Percentiles rank a stretch among this genome's conserved stretches.
phyloP scores from a whole-genome alignment of 78 protist species.

The Tieghemostelium lacteum region DNA sequence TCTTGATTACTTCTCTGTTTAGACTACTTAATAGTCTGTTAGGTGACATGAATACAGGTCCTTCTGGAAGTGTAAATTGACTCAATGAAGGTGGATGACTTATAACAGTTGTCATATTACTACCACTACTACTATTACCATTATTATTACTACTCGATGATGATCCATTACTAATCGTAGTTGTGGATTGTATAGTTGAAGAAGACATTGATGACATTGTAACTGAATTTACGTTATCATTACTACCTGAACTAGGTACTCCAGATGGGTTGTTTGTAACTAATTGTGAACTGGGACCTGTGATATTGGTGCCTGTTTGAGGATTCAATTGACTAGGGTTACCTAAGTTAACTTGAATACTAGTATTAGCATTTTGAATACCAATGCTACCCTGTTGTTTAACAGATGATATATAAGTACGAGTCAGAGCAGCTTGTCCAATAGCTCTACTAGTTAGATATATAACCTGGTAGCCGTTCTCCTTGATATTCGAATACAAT shows the following conservation, averaged over 20 bases:
- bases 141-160: neutral
- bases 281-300: too few relatives aligned
- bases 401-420: slow-evolving; percentile 48
- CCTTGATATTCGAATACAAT: slow-evolving; percentile 84
- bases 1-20: slow-evolving; percentile 85
- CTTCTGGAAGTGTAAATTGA: slow-evolving; percentile 89
- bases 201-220: too few relatives aligned
- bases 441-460: slow-evolving; percentile 95
- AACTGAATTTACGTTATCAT: too few relatives aligned
- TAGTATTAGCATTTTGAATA: too few relatives aligned
- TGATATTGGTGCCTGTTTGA: too few relatives aligned
- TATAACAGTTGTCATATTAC: neutral
- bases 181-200: too few relatives aligned
- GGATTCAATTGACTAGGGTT: too few relatives aligned
- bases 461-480: slow-evolving; percentile 94
- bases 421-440: slow-evolving; percentile 84
- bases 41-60: slow-evolving; percentile 97
- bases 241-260: too few relatives aligned
- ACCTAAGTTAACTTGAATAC: too few relatives aligned
- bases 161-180: too few relatives aligned
- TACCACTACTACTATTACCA: neutral
- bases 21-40: slow-evolving; percentile 91
- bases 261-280: too few relatives aligned
- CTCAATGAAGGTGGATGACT: too few relatives aligned
- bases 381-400: slow-evolving; percentile 57